A percentile compares a stretch with the other conserved stretches of the same genome.
These are phyloP conservation scores for Fistulifera pelliculosa DNA, from an alignment of 108 stramenopile species.

Conservation along the genomic window DNA sequence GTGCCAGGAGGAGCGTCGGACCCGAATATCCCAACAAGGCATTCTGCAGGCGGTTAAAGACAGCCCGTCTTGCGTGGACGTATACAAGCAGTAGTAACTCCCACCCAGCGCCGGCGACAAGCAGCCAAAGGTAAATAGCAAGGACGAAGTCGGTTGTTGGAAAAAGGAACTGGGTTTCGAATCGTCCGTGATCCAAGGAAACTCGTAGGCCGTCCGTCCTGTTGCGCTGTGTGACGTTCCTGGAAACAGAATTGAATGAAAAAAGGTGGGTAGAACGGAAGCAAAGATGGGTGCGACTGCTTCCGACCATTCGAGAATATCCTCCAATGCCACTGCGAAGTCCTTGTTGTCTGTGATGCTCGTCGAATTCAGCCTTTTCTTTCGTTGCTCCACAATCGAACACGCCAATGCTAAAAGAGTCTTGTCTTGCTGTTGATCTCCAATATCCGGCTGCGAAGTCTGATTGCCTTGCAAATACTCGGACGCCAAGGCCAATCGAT, in stretches of 20 bases:
- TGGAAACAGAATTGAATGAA: slow-evolving; percentile 55
- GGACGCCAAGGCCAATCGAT: slow-evolving; percentile 26
- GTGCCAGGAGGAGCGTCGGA: slow-evolving; percentile 65
- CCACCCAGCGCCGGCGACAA: slow-evolving; percentile 45
- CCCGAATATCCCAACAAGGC: slow-evolving; percentile 69
- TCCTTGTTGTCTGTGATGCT: not conserved
- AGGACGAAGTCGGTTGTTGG: slow-evolving; percentile 13
- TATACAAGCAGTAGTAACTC: slow-evolving; percentile 64
- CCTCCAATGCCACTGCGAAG: slow-evolving; percentile 14
- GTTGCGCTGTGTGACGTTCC: slow-evolving; percentile 34
- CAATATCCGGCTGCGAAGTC: not conserved
- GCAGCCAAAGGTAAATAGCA: slow-evolving; percentile 44
- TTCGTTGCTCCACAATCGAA: slow-evolving; percentile 14
- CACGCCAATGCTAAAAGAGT: slow-evolving; percentile 19
- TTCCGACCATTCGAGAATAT: slow-evolving; percentile 66
- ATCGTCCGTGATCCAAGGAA: slow-evolving; percentile 29
- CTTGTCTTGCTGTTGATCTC: not conserved
- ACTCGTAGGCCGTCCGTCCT: slow-evolving; percentile 39
- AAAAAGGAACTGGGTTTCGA: slow-evolving; percentile 17
- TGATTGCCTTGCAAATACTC: slow-evolving; percentile 22
- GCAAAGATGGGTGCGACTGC: slow-evolving; percentile 54
- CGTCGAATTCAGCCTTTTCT: not conserved
- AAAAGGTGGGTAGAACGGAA: slow-evolving; percentile 52
- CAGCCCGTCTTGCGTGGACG: slow-evolving; percentile 67
- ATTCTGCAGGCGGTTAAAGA: slow-evolving; percentile 75